These are phyloP conservation scores for Rhodotorula sp. DNA, from an alignment of 1,284 basidiomycete species.

Conservation along the genomic window DNA sequence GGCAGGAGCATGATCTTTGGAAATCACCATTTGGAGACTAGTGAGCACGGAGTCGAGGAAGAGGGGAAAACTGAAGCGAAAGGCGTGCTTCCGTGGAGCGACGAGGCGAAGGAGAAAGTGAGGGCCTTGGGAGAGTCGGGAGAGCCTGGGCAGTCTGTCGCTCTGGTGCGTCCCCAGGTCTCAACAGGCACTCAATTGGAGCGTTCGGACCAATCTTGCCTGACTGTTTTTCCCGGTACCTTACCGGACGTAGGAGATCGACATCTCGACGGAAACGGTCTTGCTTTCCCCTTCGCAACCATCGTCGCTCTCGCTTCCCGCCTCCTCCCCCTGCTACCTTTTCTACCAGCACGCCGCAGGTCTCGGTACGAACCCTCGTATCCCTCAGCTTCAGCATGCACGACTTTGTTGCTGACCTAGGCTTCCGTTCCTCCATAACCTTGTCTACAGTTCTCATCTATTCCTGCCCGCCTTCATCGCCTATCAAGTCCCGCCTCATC, in stretches of 20 bases:
- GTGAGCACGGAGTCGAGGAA: not conserved
- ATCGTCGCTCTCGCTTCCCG: slow-evolving; percentile 9
- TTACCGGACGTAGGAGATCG: slow-evolving; percentile 23
- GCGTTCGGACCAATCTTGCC: not conserved
- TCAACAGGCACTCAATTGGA: not conserved
- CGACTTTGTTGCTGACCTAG: not conserved
- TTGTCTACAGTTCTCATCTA: slow-evolving; percentile 71
- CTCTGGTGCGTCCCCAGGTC: not conserved
- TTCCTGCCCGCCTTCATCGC: slow-evolving; percentile 73
- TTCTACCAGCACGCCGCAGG: slow-evolving; percentile 28
- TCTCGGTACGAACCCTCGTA: slow-evolving; percentile 4
- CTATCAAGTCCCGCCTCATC: slow-evolving; percentile 79
- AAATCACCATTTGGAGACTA: no score
- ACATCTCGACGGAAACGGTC: slow-evolving; percentile 22
- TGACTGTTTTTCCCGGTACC: not conserved
- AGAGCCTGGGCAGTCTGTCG: not conserved
- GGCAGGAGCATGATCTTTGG: slow-evolving; percentile 22
- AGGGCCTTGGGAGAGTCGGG: not conserved
- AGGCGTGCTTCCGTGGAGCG: slow-evolving; percentile 27
- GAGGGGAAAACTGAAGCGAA: not conserved
- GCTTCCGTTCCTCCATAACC: not conserved
- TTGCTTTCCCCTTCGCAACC: slow-evolving; percentile 27
- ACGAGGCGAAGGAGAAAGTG: slow-evolving; percentile 22
- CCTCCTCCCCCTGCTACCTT: slow-evolving; percentile 22
- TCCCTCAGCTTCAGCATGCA: not conserved